Percentiles rank a stretch among this genome's conserved stretches.
phyloP scores from a whole-genome alignment of 441 rosid species.

The Macaranga tanarius region DNA sequence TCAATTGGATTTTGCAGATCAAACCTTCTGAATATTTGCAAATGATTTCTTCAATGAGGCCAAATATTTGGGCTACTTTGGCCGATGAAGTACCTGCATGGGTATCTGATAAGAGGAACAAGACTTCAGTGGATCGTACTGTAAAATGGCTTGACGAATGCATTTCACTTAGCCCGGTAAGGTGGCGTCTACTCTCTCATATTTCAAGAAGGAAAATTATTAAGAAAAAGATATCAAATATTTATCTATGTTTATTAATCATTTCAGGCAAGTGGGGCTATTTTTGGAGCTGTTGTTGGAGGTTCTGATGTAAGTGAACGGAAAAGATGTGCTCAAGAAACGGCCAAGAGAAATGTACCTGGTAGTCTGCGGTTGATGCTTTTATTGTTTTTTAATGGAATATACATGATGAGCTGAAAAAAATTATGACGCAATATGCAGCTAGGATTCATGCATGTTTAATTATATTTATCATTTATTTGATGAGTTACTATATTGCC shows the following conservation, averaged over 20 bases:
- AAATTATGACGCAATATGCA: slow-evolving; percentile 2
- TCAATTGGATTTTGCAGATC: slow-evolving; percentile 38
- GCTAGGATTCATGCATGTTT: not conserved
- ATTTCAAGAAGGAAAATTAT: not conserved
- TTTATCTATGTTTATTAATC: too few species aligned
- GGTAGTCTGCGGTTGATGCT: slow-evolving; percentile 30
- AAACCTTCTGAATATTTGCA: slow-evolving; percentile 62
- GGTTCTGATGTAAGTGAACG: slow-evolving; percentile 55
- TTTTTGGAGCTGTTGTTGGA: slow-evolving; percentile 72
- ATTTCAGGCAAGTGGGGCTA: slow-evolving; percentile 44
- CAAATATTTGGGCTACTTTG: slow-evolving; percentile 59
- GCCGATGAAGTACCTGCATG: slow-evolving; percentile 80
- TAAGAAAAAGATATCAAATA: too few species aligned
- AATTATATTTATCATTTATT: not conserved
- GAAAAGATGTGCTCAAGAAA: slow-evolving; percentile 52
- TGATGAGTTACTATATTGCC: not conserved
- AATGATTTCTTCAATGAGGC: slow-evolving; percentile 60
- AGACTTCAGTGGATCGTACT: slow-evolving; percentile 61
- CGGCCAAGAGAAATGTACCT: slow-evolving; percentile 49
- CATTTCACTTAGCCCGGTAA: slow-evolving; percentile 46
- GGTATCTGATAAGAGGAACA: slow-evolving; percentile 61
- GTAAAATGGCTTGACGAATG: slow-evolving; percentile 77
- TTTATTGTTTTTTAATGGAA: not conserved
- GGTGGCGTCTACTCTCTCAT: not conserved
- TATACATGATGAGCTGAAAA: not conserved